Conservation (phyloP, 192 early-diverging fungal species). For the Mycoemilia scoparia region DNA sequence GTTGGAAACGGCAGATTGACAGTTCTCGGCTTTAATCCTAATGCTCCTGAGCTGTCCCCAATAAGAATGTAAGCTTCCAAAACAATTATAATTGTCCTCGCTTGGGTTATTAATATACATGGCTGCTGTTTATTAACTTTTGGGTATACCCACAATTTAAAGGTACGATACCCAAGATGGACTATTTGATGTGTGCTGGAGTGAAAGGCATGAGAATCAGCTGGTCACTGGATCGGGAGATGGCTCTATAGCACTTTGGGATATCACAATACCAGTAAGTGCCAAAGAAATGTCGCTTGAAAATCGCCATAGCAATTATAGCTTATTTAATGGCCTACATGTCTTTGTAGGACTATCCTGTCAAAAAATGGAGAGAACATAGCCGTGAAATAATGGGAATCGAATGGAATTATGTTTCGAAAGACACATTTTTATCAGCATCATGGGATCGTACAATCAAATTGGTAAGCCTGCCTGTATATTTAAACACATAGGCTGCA, state of each 20-base stretch:
- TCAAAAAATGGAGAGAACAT: conserved; percentile 86
- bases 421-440: conserved; percentile 73
- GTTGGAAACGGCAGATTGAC: conserved; percentile 88
- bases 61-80: conserved; percentile 18
- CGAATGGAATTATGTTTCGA: conserved; percentile 84
- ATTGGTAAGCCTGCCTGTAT: conserved; percentile 52
- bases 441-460: conserved; percentile 95
- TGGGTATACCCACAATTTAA: conserved; percentile 1
- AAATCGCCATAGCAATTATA: neutral
- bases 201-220: conserved; percentile 90
- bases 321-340: neutral
- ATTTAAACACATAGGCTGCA: neutral
- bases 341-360: conserved; percentile 36
- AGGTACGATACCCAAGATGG: conserved; percentile 96
- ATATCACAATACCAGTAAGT: conserved; percentile 71
- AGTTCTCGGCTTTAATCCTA: conserved; percentile 35
- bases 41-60: conserved; percentile 7
- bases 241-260: conserved; percentile 89
- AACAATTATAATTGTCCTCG: neutral
- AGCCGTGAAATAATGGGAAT: conserved; percentile 82
- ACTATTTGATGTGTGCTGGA: conserved; percentile 88
- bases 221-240: conserved; percentile 80
- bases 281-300: no score
- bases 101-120: neutral
- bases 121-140: neutral